Evolutionary conservation across 2,329 filamentous ascomycete genomes (phyloP), one percentile per base, ranked within the genome.

Genomic region (Raffaelea arxii): DNA sequence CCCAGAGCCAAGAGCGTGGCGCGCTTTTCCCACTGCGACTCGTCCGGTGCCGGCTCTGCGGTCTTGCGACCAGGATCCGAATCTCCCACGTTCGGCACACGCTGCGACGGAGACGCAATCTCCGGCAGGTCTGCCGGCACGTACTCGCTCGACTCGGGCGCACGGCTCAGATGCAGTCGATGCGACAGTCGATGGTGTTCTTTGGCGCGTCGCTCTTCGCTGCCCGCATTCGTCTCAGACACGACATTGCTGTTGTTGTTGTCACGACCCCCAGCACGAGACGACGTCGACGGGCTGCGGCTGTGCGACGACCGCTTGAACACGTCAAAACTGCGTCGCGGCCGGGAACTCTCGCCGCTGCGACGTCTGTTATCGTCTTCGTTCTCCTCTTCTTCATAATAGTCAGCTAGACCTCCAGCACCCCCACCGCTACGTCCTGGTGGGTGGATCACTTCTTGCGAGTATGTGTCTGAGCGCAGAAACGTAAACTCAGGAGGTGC

Each of bases 11-110:
- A 70, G 49, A 94, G 78, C n/a, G 90, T 96, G 24, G 92, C 92
- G 50, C 91, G 76, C 68, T 86, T 83, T 72, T 97, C 92, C 92
- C 92, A 98, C 65, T 84, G 77, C 49, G 79, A 78, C 69, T 94
- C 85, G 50, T 62, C 59, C 38, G 35, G 32, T 18, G 36, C 30
- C 7, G 12, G n/a, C 23, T 32, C 18, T n/a, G 14, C 38, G n/a
- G 19, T 35, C 25, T 16, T 27, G 25, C 9, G 7, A 21, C 30
- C 57, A 62, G 40, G 68, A 27, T 68, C 70, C 47, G 67, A 60
- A 53, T 67, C 62, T 57, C 70, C 65, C 52, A 66, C 61, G 53
- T 67, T 62, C 62, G 54, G 66, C 61, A 58, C 60, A n/a, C n/a
- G n/a, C n/a, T n/a, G n/a, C n/a, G n/a, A n/a, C n/a, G n/a, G n/a